Conservation (phyloP, 176 grass and related monocot species). For the Aegilops sharonensis region DNA sequence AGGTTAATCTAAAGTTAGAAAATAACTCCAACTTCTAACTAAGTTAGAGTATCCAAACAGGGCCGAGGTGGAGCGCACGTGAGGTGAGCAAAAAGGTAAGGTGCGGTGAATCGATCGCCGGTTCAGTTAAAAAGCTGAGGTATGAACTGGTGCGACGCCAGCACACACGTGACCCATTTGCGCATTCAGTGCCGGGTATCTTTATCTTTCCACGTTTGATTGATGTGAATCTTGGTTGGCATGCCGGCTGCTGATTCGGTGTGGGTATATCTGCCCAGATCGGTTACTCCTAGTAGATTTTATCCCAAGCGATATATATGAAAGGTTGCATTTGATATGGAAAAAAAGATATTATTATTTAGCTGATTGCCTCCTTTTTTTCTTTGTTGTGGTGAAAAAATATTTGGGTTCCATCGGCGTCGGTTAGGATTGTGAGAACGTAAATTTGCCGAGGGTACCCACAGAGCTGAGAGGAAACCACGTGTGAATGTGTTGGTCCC, state of each 20-base stretch:
- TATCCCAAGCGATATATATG: background rate
- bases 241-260: background rate
- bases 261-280: background rate
- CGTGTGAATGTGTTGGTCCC: accelerated
- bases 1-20: no score
- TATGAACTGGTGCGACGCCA: background rate
- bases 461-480: background rate
- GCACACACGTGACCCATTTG: background rate
- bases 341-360: no score
- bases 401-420: background rate
- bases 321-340: no score
- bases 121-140: background rate
- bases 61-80: background rate
- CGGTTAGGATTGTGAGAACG: background rate
- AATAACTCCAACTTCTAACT: no score
- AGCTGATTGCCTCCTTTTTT: no score
- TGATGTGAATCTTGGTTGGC: background rate
- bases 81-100: background rate
- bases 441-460: no score
- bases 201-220: background rate
- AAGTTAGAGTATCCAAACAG: no score
- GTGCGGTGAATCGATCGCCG: background rate
- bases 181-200: background rate
- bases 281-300: background rate
- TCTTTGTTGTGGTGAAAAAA: no score